Base-by-base conservation (phyloP, 225 moss, liverwort and hornwort genomes). In the Thuidium tamariscinum region DNA sequence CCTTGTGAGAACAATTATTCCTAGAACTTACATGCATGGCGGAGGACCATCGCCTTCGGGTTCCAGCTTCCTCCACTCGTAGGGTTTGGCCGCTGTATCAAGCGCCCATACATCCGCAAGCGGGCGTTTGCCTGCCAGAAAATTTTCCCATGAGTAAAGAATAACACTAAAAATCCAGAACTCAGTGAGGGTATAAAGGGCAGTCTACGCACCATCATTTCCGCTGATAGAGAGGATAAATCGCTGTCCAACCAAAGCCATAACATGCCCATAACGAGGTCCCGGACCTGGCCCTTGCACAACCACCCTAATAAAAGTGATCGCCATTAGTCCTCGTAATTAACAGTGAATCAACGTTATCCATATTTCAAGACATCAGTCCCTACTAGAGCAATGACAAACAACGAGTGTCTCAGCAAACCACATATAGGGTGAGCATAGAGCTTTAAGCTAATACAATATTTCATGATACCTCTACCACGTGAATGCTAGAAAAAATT, bases 1-100 rank as follows among this genome's bases (percentile, higher is more conserved):
- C 76, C 73, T 23, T 51, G 18, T 20, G 61, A 69, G 34, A 21
- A 32, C 23, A 11, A 37, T n/a, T 27, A 68, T 72, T n/a, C 48
- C 13, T 41, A 42, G 21, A 59, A 81, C 90, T 73, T 89, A 94
- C 94, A 94, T 94, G 94, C 94, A 94, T 55, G 94, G 93, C 54
- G 94, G 94, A 86, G 94, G 94, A 82, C 93, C 94, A 85, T 94
- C 93, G 80, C 94, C 94, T 93, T 94, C 93, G n/a, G 94, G 94
- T 77, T 94, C 94, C 87, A 94, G 86, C 87, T 94, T 94, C 86
- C 91, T 92, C 94, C 93, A 94, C 79, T 94, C 93, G 30, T 94
- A 94, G 42, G 94, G 94, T 82, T 94, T 94, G 66, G 94, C 93
- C 42, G 93, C 94, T 49, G 93, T 94, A 87, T 94, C 94, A 52